Evolutionary conservation across 2,329 filamentous ascomycete genomes (phyloP), one percentile per base, ranked within the genome.

Genomic region (Alternaria conjuncta): DNA sequence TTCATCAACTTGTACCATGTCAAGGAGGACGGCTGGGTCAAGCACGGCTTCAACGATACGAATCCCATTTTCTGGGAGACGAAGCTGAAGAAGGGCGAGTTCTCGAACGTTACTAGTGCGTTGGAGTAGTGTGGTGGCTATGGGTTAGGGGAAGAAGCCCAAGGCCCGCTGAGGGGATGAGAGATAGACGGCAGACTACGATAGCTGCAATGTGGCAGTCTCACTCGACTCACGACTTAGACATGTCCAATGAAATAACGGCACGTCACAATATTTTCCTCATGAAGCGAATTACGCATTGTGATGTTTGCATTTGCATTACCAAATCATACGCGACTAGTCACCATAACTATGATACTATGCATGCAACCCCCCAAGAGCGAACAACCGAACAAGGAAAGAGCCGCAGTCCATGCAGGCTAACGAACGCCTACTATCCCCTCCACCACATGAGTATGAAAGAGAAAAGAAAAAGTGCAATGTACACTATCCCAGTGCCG

Each of bases 41-140:
- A 97, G 88, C 95, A 98, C 79, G 96, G 96, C 67, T 99, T 99
- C 87, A 94, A 86, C 72, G 96, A 99, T 82, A 98, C 95, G 74
- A 97, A 98, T 86, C 95, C 95, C 47, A 97, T 98, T 79, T 99
- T 99, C 90, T 99, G 96, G 96, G 92, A 97, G 87, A 97, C 94
- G 54, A 99, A 99, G 89, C 84, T 99, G 78, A 92, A 97, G 82
- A 97, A 97, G 89, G 94, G 94, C 82, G 96, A 99, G 86, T 99
- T 99, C 82, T 95, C 91, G 69, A 97, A 97, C 80, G 94, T 97
- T 57, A 96, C 93, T 62, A 92, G 91, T 75, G 84, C 90, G 76
- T 80, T 96, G 78, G 87, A 87, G n/a, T 88, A 85, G 63, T 18
- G 32, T 41, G 30, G 23, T 21, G 21, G 21, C 21, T 21, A 21